Conservation (phyloP, 306 rosid species). For the Vigna radiata region DNA sequence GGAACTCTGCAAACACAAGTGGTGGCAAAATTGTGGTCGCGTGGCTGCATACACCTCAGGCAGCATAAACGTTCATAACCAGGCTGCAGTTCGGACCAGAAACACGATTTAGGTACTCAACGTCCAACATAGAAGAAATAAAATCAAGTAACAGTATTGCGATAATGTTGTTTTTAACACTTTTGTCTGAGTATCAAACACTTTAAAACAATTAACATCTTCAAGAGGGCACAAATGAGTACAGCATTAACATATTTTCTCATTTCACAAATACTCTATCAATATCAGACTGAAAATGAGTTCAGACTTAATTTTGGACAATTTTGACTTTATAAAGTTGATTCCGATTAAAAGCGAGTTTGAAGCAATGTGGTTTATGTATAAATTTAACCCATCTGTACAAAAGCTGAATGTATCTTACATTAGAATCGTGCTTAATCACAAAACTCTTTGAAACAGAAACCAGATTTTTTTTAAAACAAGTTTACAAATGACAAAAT, state of each 20-base stretch:
- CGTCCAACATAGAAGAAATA: constrained; percentile 2
- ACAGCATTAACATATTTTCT: neutral
- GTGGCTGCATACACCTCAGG: constrained; percentile 88
- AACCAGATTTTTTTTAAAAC: neutral
- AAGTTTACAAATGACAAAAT: neutral
- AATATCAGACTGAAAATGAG: neutral
- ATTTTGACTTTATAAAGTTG: neutral
- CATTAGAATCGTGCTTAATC: neutral
- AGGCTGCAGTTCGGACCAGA: constrained; percentile 60
- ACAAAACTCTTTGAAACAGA: neutral
- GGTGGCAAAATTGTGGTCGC: constrained; percentile 90
- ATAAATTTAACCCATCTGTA: neutral
- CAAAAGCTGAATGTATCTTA: neutral
- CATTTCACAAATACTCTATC: neutral
- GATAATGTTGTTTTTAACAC: neutral
- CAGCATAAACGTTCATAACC: constrained; percentile 93
- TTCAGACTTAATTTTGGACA: constrained; percentile 10
- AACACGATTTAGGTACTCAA: constrained; percentile 17
- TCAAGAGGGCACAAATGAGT: neutral
- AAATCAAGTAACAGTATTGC: neutral
- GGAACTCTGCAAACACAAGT: constrained; percentile 95
- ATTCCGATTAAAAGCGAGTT: neutral
- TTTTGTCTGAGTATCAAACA: neutral
- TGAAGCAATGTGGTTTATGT: neutral
- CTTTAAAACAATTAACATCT: neutral